A percentile compares a stretch with the other conserved stretches of the same genome.
Evolutionary conservation across 2,329 filamentous ascomycete species (phyloP).

Genomic region (Aspergillus novoparasiticus): DNA sequence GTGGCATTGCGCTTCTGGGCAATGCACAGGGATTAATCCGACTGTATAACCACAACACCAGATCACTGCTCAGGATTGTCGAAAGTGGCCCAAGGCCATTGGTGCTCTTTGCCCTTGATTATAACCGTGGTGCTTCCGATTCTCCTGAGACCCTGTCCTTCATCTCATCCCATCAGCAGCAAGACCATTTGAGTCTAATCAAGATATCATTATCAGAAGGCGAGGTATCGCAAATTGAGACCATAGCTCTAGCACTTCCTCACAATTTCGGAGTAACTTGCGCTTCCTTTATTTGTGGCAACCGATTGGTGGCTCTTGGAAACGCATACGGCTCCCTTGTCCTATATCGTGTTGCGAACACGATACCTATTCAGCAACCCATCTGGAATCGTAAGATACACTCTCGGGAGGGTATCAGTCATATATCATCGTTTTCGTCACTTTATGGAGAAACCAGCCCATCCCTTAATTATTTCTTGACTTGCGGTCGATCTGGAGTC

Average conservation of each 20-base stretch:
- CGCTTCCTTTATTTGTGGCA: constrained; percentile 40
- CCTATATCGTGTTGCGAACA: constrained; percentile 42
- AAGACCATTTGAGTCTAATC: constrained; percentile 34
- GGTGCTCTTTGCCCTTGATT: constrained; percentile 29
- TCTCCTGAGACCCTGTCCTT: constrained; percentile 24
- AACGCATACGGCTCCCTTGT: constrained; percentile 59
- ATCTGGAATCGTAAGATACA: constrained; percentile 43
- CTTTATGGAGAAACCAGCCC: constrained; percentile 16
- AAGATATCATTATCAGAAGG: constrained; percentile 19
- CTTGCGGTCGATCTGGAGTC: constrained; percentile 75
- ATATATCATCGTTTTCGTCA: constrained; percentile 48
- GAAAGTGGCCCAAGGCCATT: constrained; percentile 32
- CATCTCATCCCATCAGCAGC: constrained; percentile 28
- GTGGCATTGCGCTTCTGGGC: constrained; percentile 39
- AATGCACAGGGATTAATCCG: constrained; percentile 35
- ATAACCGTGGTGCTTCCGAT: constrained; percentile 10
- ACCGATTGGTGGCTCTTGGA: constrained; percentile 53
- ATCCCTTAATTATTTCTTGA: constrained; percentile 55
- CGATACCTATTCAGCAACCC: constrained; percentile 24
- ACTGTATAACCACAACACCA: constrained; percentile 37
- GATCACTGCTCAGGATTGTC: constrained; percentile 29
- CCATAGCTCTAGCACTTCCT: constrained; percentile 35
- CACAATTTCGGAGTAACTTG: constrained; percentile 56
- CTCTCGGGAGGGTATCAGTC: constrained; percentile 67
- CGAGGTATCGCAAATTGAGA: constrained; percentile 43